A percentile compares a stretch with the other conserved stretches of the same genome.
Conservation (phyloP, 176 grass and related monocot genomes). For the Aegilops speltoides region DNA sequence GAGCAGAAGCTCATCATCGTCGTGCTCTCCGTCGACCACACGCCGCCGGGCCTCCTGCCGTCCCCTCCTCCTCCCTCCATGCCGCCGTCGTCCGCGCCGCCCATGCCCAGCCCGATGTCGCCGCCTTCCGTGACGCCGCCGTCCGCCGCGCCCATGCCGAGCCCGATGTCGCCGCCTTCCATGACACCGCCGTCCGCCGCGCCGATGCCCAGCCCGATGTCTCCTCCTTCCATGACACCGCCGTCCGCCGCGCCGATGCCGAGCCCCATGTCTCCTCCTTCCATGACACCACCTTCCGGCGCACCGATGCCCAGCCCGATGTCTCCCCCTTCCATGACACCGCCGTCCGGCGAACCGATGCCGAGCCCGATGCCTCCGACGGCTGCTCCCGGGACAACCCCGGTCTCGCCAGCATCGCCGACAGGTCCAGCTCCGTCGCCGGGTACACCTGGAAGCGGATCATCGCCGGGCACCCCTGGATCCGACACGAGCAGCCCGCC, state of each 20-base stretch:
- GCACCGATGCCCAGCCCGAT: background rate
- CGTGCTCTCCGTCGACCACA: slow-evolving; percentile 48
- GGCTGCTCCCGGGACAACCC: background rate
- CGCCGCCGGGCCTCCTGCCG: background rate
- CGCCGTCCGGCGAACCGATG: background rate
- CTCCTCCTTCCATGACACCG: background rate
- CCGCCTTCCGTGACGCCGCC: background rate
- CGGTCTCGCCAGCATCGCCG: background rate
- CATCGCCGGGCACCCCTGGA: slow-evolving; percentile 14
- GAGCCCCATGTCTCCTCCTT: background rate
- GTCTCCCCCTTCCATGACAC: background rate
- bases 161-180: background rate
- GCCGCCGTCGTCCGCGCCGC: background rate
- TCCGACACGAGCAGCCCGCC: background rate
- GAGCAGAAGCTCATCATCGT: slow-evolving; percentile 61
- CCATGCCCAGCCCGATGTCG: background rate
- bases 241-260: background rate
- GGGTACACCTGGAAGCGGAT: background rate
- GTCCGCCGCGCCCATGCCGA: background rate
- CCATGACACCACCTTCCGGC: background rate
- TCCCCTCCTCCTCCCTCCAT: background rate
- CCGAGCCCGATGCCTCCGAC: background rate
- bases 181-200: background rate
- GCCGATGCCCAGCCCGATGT: background rate
- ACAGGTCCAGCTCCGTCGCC: slow-evolving; percentile 5